Conservation (phyloP, 208 protist genomes). For the Wallacemonas sp. region DNA sequence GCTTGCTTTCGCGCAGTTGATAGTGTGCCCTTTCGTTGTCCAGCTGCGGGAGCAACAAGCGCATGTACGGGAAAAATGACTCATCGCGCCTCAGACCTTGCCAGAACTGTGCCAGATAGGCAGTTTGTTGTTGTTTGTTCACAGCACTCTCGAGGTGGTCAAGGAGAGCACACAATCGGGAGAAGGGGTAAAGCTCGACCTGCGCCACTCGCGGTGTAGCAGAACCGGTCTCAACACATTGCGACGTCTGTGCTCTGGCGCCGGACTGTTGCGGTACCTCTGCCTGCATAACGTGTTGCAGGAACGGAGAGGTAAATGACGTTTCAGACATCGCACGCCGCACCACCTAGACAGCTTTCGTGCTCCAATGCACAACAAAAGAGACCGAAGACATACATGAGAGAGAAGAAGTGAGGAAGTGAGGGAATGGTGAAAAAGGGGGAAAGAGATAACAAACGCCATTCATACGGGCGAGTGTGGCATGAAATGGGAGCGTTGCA, state of each 20-base stretch:
- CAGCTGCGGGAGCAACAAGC: conserved; percentile 58
- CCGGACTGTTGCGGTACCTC: not conserved
- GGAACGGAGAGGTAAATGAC: conserved; percentile 17
- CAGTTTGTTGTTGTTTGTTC: conserved; percentile 10
- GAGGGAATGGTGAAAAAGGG: no score
- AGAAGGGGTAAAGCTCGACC: conserved; percentile 12
- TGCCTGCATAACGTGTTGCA: not conserved
- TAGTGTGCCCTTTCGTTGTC: conserved; percentile 46
- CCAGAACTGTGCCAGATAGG: conserved; percentile 20
- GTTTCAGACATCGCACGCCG: not conserved
- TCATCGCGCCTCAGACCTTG: conserved; percentile 15
- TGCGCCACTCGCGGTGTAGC: not conserved
- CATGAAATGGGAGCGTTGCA: no score
- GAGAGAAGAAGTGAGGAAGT: not conserved
- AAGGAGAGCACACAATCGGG: conserved; percentile 19
- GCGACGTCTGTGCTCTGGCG: no score
- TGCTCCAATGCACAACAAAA: not conserved
- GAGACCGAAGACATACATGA: not conserved
- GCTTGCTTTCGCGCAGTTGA: conserved; percentile 58
- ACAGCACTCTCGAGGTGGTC: conserved; percentile 15
- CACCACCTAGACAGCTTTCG: not conserved
- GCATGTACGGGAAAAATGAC: conserved; percentile 62
- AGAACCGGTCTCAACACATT: no score
- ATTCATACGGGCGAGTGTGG: no score
- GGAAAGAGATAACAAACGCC: no score